Base-by-base conservation (phyloP, 257 asterid species). In the Rehmannia glutinosa region DNA sequence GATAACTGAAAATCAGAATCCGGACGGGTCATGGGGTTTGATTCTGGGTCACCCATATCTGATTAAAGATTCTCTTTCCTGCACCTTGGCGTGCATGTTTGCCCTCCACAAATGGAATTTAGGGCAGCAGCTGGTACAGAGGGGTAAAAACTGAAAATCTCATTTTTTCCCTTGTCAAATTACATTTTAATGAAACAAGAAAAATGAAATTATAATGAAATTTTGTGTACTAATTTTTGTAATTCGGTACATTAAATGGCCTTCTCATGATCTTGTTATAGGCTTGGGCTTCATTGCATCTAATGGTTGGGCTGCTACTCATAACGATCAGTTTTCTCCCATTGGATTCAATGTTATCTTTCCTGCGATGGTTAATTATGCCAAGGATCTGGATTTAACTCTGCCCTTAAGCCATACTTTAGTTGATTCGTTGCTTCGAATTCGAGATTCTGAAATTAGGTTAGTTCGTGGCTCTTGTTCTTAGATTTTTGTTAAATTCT, bases 21-120 rank as follows among this genome's bases (percentile, higher is more conserved):
- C 41, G 4, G 73, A 77, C 41, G 82, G 83, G 11, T 74, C 77
- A 7, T 74, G 83, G 83, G 80, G 80, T 23, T 11, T 55, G 42
- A 30, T 5, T 27, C 42, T 0, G 38, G 38, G 38, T 32, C 38
- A 32, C 8, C 62, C 62, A 6, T n/a, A n/a, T n/a, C n/a, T n/a
- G n/a, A n/a, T n/a, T n/a, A n/a, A n/a, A n/a, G n/a, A n/a, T n/a
- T n/a, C 62, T 8, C 38, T 32, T 32, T 32, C 38, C 8, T 32
- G 38, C 38, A 32, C 38, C 7, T 8, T 32, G 7, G 38, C 38
- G 1, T 32, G 38, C 38, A 3, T 32, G 38, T 8, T 32, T 1
- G 38, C 38, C 38, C 38, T 32, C 38, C 38, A 8, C 38, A 32
- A 32, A 32, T 32, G 38, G 38, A 32, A 32, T 23, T 33, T 59